Conservation (phyloP, 1,139 yeast genomes). For the Saccharomyces hybrid region DNA sequence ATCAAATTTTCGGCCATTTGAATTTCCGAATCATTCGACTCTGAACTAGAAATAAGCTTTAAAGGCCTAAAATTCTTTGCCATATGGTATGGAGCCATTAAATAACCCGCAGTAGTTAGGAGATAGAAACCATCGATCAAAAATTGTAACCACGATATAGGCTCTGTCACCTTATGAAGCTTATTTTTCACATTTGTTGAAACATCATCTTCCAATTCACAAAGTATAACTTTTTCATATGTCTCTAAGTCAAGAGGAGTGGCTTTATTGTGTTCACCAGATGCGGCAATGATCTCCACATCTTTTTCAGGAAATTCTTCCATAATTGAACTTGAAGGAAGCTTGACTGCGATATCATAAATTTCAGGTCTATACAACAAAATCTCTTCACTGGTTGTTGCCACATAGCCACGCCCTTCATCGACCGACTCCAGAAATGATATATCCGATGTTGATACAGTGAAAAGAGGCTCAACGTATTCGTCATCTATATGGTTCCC, state of each 20-base stretch:
- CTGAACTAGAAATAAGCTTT: constrained; percentile 38
- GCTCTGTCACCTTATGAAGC: constrained; percentile 32
- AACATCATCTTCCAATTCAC: constrained; percentile 15
- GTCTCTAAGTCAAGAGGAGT: constrained; percentile 34
- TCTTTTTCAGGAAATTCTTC: constrained; percentile 7
- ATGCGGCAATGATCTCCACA: not conserved
- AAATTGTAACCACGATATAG: constrained; percentile 55
- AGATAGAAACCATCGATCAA: constrained; percentile 69
- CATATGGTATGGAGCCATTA: constrained; percentile 35
- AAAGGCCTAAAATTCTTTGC: constrained; percentile 31
- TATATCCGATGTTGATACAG: constrained; percentile 44
- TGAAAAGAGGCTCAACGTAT: constrained; percentile 48
- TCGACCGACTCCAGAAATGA: constrained; percentile 13
- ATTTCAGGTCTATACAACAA: constrained; percentile 47
- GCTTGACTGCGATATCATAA: constrained; percentile 45
- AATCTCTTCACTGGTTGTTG: constrained; percentile 67
- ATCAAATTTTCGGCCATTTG: constrained; percentile 41
- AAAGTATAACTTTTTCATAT: constrained; percentile 12
- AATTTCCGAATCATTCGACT: not conserved
- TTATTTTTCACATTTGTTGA: constrained; percentile 23
- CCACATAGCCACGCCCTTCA: constrained; percentile 41
- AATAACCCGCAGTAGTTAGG: constrained; percentile 82
- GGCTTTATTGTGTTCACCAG: constrained; percentile 24
- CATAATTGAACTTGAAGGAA: constrained; percentile 31
- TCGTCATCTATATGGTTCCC: constrained; percentile 11